Conservation (phyloP, 139 green algal species). For the Ulvella scutata region DNA sequence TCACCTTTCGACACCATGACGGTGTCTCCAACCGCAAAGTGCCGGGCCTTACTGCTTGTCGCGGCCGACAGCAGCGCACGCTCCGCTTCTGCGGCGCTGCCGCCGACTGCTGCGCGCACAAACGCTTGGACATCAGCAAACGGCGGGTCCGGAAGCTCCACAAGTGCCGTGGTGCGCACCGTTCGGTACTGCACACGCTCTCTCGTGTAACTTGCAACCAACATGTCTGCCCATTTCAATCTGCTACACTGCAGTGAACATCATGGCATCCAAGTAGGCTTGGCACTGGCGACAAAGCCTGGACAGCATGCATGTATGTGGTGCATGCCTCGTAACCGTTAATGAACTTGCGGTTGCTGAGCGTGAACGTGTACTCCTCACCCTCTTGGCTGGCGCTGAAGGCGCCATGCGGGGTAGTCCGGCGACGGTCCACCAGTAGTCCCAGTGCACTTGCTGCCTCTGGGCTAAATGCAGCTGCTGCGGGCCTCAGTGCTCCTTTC, state of each 20-base stretch:
- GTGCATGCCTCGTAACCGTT: background rate
- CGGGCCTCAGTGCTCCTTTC: background rate
- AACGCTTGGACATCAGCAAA: background rate
- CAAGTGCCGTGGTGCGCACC: background rate
- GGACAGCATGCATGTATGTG: too few species aligned
- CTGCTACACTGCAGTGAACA: too few species aligned
- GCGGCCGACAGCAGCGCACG: background rate
- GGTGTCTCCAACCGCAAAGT: slow-evolving; percentile 1
- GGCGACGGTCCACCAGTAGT: background rate
- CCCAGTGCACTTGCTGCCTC: background rate
- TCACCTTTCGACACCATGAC: background rate
- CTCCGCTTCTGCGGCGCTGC: background rate
- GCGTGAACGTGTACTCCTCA: background rate
- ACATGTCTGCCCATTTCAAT: too few species aligned
- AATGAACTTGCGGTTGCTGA: background rate
- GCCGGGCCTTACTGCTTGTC: background rate
- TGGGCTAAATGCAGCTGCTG: background rate
- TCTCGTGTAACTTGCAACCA: too few species aligned
- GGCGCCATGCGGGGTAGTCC: too few species aligned
- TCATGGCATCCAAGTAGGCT: too few species aligned
- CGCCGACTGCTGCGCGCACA: background rate
- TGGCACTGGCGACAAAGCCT: too few species aligned
- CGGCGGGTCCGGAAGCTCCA: background rate
- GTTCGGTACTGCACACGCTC: too few species aligned
- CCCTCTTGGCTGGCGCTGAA: too few species aligned